phyloP scores from a whole-genome alignment of 345 rosid species.

The Brassica incana region DNA sequence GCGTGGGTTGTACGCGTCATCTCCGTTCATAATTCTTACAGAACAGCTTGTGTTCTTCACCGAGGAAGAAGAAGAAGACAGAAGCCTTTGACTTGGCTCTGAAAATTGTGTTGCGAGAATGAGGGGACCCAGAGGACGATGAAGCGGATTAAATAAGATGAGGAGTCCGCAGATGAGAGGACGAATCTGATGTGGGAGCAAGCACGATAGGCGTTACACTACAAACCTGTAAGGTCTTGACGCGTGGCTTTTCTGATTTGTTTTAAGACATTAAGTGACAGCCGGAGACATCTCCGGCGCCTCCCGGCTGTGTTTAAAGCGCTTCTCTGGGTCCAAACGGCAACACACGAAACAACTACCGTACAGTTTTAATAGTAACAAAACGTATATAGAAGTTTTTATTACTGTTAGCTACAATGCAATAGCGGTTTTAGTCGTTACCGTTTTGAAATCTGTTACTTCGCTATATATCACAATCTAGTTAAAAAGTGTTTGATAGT shows the following conservation, averaged over 20 bases:
- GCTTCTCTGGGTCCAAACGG: no score
- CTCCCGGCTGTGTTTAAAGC: not conserved
- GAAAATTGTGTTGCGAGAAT: constrained; percentile 2
- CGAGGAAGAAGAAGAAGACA: constrained; percentile 29
- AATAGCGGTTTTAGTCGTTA: no score
- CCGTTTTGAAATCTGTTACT: no score
- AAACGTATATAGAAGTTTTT: no score
- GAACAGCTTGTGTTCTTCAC: constrained; percentile 2
- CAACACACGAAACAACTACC: no score
- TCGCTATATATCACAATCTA: no score
- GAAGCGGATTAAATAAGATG: constrained; percentile 48
- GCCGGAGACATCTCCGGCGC: constrained; percentile 12
- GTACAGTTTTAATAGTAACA: no score
- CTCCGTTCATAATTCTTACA: constrained; percentile 46
- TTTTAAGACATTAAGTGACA: not conserved
- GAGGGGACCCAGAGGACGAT: constrained; percentile 31
- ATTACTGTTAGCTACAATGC: no score
- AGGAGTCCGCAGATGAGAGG: constrained; percentile 37
- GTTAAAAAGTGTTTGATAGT: no score
- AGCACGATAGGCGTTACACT: constrained; percentile 3
- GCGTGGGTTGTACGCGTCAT: constrained; percentile 60
- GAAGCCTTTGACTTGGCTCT: constrained; percentile 39
- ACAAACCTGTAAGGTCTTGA: not conserved
- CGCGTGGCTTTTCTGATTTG: constrained; percentile 6
- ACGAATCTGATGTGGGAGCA: constrained; percentile 10